These are phyloP conservation scores for Alternaria triticina DNA, from an alignment of 2,329 filamentous ascomycete species.

Conservation along the genomic window DNA sequence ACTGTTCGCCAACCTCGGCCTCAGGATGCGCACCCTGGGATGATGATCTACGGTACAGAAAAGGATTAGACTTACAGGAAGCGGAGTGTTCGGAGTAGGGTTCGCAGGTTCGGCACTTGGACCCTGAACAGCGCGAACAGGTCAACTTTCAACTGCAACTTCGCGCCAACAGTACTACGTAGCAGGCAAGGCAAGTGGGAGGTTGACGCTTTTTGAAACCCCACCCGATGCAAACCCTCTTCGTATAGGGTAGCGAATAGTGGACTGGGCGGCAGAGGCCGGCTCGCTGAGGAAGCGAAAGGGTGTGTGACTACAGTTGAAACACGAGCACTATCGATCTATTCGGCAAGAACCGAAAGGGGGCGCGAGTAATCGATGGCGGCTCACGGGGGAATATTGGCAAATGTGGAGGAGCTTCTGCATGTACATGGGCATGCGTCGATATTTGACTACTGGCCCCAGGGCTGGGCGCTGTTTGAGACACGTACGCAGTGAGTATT, in stretches of 20 bases:
- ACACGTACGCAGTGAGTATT: slow-evolving; percentile 6
- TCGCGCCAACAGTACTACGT: neutral
- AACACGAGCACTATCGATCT: slow-evolving; percentile 19
- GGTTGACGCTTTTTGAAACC: slow-evolving; percentile 16
- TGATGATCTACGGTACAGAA: slow-evolving; percentile 17
- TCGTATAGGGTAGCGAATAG: slow-evolving; percentile 22
- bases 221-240: slow-evolving; percentile 10
- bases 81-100: slow-evolving; percentile 5
- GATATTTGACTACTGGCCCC: slow-evolving; percentile 6
- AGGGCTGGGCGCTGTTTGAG: slow-evolving; percentile 9
- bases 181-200: slow-evolving; percentile 13
- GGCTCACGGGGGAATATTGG: slow-evolving; percentile 9
- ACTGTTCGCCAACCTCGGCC: slow-evolving; percentile 13
- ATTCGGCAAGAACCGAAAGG: slow-evolving; percentile 21
- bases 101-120: slow-evolving; percentile 6
- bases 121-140: slow-evolving; percentile 2
- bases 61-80: slow-evolving; percentile 23
- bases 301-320: slow-evolving; percentile 12
- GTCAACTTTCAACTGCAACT: neutral
- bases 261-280: slow-evolving; percentile 19
- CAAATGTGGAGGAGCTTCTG: slow-evolving; percentile 1
- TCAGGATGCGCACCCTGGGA: slow-evolving; percentile 26
- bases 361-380: slow-evolving; percentile 8
- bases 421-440: slow-evolving; percentile 7
- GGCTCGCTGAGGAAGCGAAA: slow-evolving; percentile 20